Base-by-base conservation (phyloP, 2,329 filamentous ascomycete species). In the Fusarium nelsonii region DNA sequence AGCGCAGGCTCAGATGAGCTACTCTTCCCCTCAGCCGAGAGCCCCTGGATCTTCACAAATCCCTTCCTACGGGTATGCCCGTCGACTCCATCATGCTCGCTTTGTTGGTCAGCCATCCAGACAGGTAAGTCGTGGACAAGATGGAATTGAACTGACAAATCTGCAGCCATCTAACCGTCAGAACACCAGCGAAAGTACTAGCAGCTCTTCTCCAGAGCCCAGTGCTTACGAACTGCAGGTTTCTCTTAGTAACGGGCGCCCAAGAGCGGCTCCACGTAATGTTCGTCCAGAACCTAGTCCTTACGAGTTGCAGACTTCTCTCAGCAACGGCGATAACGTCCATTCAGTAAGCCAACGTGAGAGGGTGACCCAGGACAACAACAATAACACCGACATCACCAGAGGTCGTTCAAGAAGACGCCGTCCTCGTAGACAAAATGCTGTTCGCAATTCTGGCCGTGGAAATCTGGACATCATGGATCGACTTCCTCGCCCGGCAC, bases 61-160 rank as follows among this genome's bases (percentile, higher is more conserved):
- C 12, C 28, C 12, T 30, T 16, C 39, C 9, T 44, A 39, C 23
- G 16, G 6, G 18, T 59, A 46, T 16, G 20, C 46, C 10, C 36
- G 12, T 18, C 46, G 16, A 23, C 10, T 39, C 14, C 34, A 58
- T 18, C 15, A 16, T 43, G 34, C 28, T 40, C 46, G 15, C 6
- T 23, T 44, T 26, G 18, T 48, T 37, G 16, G n/a, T 20, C 61
- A 46, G 32, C 26, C 37, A 11, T 37, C 41, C 36, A 20, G 15
- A 32, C 53, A 65, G 53, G 53, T 65, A 65, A 43, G 41, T 49
- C 8, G 20, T 4, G 18, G 37, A 43, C 16, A 12, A 37, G 20
- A 8, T 6, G 61, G 54, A 36, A 65, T 44, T 16, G 28, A 65
- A 28, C 46, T 65, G 30, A 65, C 46, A 1, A 28, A 40, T 34